These are phyloP conservation scores for Periconia sp. DNA, from an alignment of 2,329 filamentous ascomycete genomes.

Conservation along the genomic window DNA sequence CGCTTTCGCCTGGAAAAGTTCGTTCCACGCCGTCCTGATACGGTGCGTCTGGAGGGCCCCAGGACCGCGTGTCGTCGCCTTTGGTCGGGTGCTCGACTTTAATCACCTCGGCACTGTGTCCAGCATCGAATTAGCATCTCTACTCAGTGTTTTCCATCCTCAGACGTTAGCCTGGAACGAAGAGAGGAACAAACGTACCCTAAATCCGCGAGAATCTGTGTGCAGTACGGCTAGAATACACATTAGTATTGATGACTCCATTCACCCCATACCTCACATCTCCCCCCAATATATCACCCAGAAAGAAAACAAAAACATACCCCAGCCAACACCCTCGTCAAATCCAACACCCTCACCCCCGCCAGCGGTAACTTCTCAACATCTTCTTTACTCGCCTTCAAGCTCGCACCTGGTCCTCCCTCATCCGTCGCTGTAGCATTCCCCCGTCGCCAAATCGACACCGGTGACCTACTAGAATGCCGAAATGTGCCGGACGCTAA, in stretches of 20 bases:
- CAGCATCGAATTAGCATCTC: constrained; percentile 9
- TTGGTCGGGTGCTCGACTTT: constrained; percentile 92
- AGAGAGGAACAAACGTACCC: constrained; percentile 60
- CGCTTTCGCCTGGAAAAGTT: constrained; percentile 84
- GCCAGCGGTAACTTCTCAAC: constrained; percentile 68
- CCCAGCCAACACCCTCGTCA: constrained; percentile 92
- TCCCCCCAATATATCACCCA: background rate
- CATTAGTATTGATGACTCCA: constrained; percentile 18
- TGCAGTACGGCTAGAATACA: constrained; percentile 78
- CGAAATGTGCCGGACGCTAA: too few species aligned
- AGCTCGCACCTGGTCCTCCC: background rate
- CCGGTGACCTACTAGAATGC: too few species aligned
- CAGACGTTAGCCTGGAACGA: background rate
- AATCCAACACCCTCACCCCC: constrained; percentile 86
- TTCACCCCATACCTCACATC: background rate
- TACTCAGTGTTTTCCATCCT: background rate
- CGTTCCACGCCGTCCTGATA: constrained; percentile 64
- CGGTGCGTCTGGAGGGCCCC: constrained; percentile 89
- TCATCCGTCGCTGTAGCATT: constrained; percentile 41
- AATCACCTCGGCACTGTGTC: constrained; percentile 81
- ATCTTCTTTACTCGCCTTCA: constrained; percentile 25
- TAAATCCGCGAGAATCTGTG: constrained; percentile 92
- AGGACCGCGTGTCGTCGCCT: constrained; percentile 92
- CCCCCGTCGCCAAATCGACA: constrained; percentile 25
- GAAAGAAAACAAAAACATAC: constrained; percentile 56